A percentile compares a stretch with the other conserved stretches of the same genome.
Evolutionary conservation across 495 filamentous ascomycete species (phyloP).

Genomic region (Aspergillus egyptiacus): DNA sequence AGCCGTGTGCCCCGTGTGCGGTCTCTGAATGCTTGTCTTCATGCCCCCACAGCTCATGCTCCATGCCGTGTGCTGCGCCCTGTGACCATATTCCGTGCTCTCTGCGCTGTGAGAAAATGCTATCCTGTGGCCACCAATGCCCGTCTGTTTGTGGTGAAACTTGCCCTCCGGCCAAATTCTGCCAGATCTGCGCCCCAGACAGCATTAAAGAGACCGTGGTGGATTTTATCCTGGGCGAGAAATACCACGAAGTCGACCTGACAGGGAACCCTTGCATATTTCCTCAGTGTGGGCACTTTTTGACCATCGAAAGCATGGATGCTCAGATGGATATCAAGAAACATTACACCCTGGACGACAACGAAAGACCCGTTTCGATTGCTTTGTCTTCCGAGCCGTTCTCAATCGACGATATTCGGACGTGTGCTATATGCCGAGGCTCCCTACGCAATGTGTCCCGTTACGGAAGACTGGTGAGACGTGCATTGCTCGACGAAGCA

Average conservation of each 20-base stretch:
- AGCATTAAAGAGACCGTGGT: slow-evolving; percentile 43
- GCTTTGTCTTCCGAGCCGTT: slow-evolving; percentile 43
- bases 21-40: slow-evolving; percentile 50
- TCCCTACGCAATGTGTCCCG: slow-evolving; percentile 56
- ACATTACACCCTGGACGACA: slow-evolving; percentile 45
- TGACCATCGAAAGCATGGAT: slow-evolving; percentile 60
- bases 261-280: slow-evolving; percentile 57
- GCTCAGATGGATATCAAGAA: slow-evolving; percentile 54
- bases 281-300: slow-evolving; percentile 42
- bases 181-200: slow-evolving; percentile 48
- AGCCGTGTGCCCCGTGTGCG: slow-evolving; percentile 63
- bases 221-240: slow-evolving; percentile 46
- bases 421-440: slow-evolving; percentile 59
- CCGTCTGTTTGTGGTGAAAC: slow-evolving; percentile 63
- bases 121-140: slow-evolving; percentile 63
- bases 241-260: slow-evolving; percentile 53
- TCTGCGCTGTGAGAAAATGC: slow-evolving; percentile 48
- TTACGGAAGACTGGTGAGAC: slow-evolving; percentile 61
- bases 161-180: slow-evolving; percentile 51
- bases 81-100: slow-evolving; percentile 63
- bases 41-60: slow-evolving; percentile 54
- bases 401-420: slow-evolving; percentile 47
- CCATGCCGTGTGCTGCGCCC: slow-evolving; percentile 59
- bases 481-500: slow-evolving; percentile 58
- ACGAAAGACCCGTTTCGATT: slow-evolving; percentile 40